Percentiles rank a stretch among this genome's conserved stretches.
Evolutionary conservation across 495 filamentous ascomycete genomes (phyloP).

Genomic region (Poronia punctata): DNA sequence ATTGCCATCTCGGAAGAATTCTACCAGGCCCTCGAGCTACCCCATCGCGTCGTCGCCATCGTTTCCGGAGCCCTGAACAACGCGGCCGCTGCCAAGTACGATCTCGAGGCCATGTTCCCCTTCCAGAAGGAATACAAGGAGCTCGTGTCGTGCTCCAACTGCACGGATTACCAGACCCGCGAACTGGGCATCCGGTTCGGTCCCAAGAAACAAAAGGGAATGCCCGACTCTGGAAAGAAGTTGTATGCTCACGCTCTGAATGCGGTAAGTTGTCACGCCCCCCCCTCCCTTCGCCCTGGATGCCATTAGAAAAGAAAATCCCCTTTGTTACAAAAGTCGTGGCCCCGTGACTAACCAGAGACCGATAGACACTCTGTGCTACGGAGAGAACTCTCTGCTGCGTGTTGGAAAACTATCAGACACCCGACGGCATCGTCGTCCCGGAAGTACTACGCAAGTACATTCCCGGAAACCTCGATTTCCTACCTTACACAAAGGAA

Average conservation of each 20-base stretch:
- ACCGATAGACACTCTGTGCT: slow-evolving; percentile 63
- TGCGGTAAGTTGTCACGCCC: slow-evolving; percentile 29
- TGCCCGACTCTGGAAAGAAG: slow-evolving; percentile 52
- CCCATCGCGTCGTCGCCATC: slow-evolving; percentile 85
- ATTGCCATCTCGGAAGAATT: slow-evolving; percentile 86
- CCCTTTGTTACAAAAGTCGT: too few species aligned
- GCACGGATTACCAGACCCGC: slow-evolving; percentile 89
- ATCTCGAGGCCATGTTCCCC: slow-evolving; percentile 96
- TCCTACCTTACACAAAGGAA: slow-evolving; percentile 82
- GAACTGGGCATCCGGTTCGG: slow-evolving; percentile 83
- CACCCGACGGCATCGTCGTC: slow-evolving; percentile 62
- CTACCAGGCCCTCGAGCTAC: slow-evolving; percentile 81
- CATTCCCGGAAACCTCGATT: slow-evolving; percentile 80
- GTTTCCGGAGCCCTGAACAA: slow-evolving; percentile 94
- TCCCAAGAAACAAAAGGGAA: slow-evolving; percentile 66
- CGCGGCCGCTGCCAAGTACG: slow-evolving; percentile 88
- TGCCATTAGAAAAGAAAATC: too few species aligned
- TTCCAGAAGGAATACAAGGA: slow-evolving; percentile 97
- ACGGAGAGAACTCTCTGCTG: slow-evolving; percentile 94
- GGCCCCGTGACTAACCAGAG: not conserved
- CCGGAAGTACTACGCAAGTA: slow-evolving; percentile 87
- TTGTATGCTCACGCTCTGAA: slow-evolving; percentile 93
- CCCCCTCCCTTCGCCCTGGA: not conserved
- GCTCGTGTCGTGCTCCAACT: slow-evolving; percentile 91
- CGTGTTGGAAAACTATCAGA: slow-evolving; percentile 94